These are phyloP conservation scores for Lactarius tabidus DNA, from an alignment of 768 basidiomycete genomes.

Conservation along the genomic window DNA sequence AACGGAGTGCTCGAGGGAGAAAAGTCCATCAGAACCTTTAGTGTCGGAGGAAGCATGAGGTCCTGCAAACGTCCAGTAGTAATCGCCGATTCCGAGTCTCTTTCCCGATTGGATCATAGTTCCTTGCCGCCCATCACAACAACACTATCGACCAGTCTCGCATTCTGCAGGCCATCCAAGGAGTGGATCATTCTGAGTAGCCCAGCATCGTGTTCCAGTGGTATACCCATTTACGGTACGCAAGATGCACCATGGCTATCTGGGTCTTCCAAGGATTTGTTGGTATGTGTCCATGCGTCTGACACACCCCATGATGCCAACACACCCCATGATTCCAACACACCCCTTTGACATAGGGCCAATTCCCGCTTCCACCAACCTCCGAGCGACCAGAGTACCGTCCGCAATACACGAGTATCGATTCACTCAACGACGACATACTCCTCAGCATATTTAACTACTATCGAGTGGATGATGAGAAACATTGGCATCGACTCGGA, in stretches of 20 bases:
- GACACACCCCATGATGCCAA: background rate
- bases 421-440: background rate
- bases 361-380: background rate
- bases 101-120: background rate
- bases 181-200: background rate
- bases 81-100: background rate
- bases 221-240: background rate
- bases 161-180: background rate
- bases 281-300: background rate
- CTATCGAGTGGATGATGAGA: background rate
- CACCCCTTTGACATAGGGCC: background rate
- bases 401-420: background rate
- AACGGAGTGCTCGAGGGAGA: slow-evolving; percentile 3
- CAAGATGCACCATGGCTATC: too few species aligned
- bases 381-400: background rate
- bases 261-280: too few species aligned
- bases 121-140: background rate
- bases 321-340: too few species aligned
- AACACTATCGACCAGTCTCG: background rate
- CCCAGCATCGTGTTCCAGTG: too few species aligned
- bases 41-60: background rate
- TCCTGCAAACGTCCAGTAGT: background rate
- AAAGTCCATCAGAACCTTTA: background rate
- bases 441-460: background rate
- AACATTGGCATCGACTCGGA: background rate